phyloP scores from a whole-genome alignment of 169 alveolate species.

The Plasmodium billcollinsi region DNA sequence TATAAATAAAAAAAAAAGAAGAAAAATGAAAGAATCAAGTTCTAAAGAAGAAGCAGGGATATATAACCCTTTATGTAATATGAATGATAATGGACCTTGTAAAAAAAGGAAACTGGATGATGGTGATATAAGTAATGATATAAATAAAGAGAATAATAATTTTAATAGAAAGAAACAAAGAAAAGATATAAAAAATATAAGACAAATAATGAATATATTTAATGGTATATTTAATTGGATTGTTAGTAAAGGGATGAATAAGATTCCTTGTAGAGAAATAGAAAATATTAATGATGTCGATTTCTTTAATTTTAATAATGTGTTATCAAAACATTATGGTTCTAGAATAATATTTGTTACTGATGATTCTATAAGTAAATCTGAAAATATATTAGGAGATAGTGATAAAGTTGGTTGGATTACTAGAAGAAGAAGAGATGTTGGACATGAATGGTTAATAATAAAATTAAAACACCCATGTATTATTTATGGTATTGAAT shows the following conservation, averaged over 20 bases:
- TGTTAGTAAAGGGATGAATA: constrained; percentile 21
- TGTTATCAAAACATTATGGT: constrained; percentile 57
- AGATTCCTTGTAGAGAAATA: constrained; percentile 64
- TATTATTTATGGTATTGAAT: constrained; percentile 69
- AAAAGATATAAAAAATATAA: background rate
- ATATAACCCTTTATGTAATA: constrained; percentile 1
- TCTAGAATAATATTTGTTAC: constrained; percentile 55
- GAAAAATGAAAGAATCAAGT: constrained; percentile 21
- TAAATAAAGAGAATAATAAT: constrained; percentile 11
- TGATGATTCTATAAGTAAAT: constrained; percentile 58
- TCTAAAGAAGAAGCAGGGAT: constrained; percentile 7
- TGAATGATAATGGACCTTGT: constrained; percentile 5
- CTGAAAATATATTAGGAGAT: constrained; percentile 50
- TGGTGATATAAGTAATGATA: background rate
- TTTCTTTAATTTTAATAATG: constrained; percentile 59
- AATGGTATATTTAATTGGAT: constrained; percentile 59
- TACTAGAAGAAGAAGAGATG: constrained; percentile 77
- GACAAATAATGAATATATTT: constrained; percentile 39
- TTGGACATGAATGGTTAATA: constrained; percentile 75
- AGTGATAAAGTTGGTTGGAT: constrained; percentile 69
- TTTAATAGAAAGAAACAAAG: constrained; percentile 15
- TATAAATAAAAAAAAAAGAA: background rate
- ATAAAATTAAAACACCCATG: constrained; percentile 45
- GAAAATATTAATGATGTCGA: constrained; percentile 40
- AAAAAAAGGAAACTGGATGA: constrained; percentile 35